phyloP scores from a whole-genome alignment of 2,329 filamentous ascomycete species.

The Botrytis byssoidea region DNA sequence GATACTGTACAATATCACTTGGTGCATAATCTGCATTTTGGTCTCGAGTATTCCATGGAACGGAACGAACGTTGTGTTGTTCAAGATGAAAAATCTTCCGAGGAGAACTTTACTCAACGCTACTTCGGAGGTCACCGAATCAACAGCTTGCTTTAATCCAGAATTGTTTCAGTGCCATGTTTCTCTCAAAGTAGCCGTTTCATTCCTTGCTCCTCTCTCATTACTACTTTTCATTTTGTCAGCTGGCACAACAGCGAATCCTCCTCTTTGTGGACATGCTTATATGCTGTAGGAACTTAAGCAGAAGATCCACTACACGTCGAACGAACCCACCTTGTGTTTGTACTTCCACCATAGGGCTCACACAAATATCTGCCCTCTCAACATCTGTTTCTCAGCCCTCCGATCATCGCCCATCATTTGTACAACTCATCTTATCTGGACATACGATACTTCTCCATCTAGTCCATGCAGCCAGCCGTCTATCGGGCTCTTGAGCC shows the following conservation, averaged over 20 bases:
- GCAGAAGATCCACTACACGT: not conserved
- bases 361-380: conserved; percentile 5
- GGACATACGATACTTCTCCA: not conserved
- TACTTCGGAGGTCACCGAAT: conserved; percentile 6
- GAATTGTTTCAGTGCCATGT: not conserved
- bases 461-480: not conserved
- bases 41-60: conserved; percentile 15
- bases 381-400: not conserved
- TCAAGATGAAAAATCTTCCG: conserved; percentile 7
- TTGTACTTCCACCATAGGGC: not conserved
- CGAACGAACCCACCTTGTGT: not conserved
- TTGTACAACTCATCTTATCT: not conserved
- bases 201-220: not conserved
- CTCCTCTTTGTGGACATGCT: not conserved
- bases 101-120: not conserved
- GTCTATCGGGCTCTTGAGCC: conserved; percentile 14
- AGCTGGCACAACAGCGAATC: not conserved
- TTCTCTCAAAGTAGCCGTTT: not conserved
- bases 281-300: not conserved
- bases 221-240: not conserved
- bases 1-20: conserved; percentile 4
- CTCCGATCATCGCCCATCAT: conserved; percentile 8
- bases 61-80: conserved; percentile 13
- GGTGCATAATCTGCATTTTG: conserved; percentile 4
- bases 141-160: conserved; percentile 5